phyloP scores from a whole-genome alignment of 345 rosid genomes.

The Ceriops decandra region DNA sequence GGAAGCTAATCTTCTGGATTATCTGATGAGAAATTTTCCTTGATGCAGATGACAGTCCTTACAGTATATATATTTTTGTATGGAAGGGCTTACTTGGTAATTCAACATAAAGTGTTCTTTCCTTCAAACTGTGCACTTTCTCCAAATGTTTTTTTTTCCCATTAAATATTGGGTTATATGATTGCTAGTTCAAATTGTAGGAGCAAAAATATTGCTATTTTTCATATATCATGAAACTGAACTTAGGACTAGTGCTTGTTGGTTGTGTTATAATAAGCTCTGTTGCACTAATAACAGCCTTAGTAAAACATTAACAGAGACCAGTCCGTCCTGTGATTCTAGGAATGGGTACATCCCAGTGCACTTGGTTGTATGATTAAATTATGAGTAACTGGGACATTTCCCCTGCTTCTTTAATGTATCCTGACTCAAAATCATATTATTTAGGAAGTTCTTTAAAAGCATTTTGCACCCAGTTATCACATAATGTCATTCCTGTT shows the following conservation, averaged over 20 bases:
- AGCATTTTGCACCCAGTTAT: neutral
- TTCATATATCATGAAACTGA: no score
- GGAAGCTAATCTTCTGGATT: constrained; percentile 9
- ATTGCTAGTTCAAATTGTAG: no score
- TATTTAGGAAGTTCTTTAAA: neutral
- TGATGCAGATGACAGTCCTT: constrained; percentile 95
- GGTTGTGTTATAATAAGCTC: neutral
- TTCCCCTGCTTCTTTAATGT: neutral
- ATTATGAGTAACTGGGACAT: no score
- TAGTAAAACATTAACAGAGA: neutral
- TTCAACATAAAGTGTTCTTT: neutral
- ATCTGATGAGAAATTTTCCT: constrained; percentile 26
- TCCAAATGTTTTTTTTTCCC: no score
- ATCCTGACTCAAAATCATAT: neutral
- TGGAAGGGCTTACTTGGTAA: constrained; percentile 94
- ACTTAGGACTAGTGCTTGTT: neutral
- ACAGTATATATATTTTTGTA: constrained; percentile 84
- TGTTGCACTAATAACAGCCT: neutral
- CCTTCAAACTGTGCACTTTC: no score
- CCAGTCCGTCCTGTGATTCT: no score
- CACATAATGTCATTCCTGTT: neutral
- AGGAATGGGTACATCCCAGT: no score
- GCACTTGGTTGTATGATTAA: no score
- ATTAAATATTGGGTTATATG: no score
- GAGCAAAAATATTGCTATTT: no score